Percentiles rank a stretch among this genome's conserved stretches.
phyloP scores from a whole-genome alignment of 1,139 yeast genomes.

The Suhomyces bokatorum region DNA sequence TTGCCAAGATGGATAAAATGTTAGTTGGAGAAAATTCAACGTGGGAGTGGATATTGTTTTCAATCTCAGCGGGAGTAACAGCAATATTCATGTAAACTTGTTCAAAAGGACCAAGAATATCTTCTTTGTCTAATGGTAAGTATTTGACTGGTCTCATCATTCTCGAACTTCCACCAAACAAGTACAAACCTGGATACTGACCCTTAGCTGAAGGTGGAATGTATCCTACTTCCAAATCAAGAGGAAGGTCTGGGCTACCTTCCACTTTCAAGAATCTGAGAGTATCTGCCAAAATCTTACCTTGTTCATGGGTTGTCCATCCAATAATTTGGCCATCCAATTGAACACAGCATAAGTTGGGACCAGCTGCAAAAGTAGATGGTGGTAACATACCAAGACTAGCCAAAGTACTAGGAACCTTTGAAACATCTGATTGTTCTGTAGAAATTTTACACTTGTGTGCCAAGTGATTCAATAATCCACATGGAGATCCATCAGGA shows the following conservation, averaged over 20 bases:
- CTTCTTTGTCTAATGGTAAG: conserved; percentile 78
- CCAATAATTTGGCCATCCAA: conserved; percentile 92
- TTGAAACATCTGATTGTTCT: conserved; percentile 67
- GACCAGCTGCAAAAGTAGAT: conserved; percentile 82
- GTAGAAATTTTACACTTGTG: conserved; percentile 92
- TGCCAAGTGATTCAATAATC: conserved; percentile 92
- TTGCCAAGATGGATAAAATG: conserved; percentile 89
- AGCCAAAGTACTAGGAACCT: conserved; percentile 64
- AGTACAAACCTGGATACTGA: conserved; percentile 92
- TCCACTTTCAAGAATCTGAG: conserved; percentile 92
- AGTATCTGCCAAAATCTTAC: conserved; percentile 83
- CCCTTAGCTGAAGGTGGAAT: conserved; percentile 95
- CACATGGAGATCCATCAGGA: conserved; percentile 99
- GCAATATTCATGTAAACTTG: conserved; percentile 97
- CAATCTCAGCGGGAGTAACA: conserved; percentile 90
- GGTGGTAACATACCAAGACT: conserved; percentile 83
- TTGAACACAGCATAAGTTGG: conserved; percentile 84
- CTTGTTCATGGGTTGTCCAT: conserved; percentile 91
- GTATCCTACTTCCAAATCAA: conserved; percentile 87
- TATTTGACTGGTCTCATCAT: conserved; percentile 96
- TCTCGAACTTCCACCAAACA: conserved; percentile 90
- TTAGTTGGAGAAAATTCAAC: conserved; percentile 96
- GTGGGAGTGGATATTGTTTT: conserved; percentile 78
- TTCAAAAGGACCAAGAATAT: conserved; percentile 94
- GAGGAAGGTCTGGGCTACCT: conserved; percentile 72